Evolutionary conservation across 257 asterid genomes (phyloP), one percentile per base, ranked within the genome.

Genomic region (Jacaranda mimosifolia): DNA sequence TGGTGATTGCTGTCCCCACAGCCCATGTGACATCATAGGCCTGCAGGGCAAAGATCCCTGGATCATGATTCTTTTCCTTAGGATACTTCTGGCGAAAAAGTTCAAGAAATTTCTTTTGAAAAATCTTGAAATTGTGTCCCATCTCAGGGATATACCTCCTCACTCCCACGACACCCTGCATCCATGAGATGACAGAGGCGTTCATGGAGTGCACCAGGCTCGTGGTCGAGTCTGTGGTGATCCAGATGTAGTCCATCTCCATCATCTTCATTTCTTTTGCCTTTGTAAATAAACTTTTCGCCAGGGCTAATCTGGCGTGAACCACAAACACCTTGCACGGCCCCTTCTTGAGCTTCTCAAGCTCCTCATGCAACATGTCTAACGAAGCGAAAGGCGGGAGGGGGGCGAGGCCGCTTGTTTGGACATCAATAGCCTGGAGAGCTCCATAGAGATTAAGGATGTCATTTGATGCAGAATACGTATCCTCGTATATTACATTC

Each of bases 241-340:
- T 87, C 91, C 91, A 87, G 3, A 73, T 85, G 26, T 73, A 26
- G 32, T 26, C 2, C 2, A 1, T 26, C 32, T 26, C 32, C 85
- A 84, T 78, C 85, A 87, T 83, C 36, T 62, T 49, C 86, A 76
- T 63, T 21, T 80, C 78, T 15, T 78, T 82, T 2, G 86, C 91
- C 72, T 7, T 62, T 18, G 9, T 10, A 63, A 84, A 87, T 4
- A 87, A 17, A 4, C 73, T 72, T 13, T 17, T 56, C 1, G 78
- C 74, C 52, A 77, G 63, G 75, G 72, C 39, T 60, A 79, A 51
- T 6, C 79, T 18, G 19, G 77, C 67, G 49, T 84, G 85, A 1
- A 84, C 85, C 36, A 87, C 45, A 58, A 87, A 87, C 7, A 87
- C 87, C 60, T 86, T 79, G 43, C 84, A 84, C 17, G 78, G 84